Percentiles rank a stretch among this genome's conserved stretches.
These are phyloP conservation scores for Prinsepia uniflora DNA, from an alignment of 306 rosid species.

Conservation along the genomic window DNA sequence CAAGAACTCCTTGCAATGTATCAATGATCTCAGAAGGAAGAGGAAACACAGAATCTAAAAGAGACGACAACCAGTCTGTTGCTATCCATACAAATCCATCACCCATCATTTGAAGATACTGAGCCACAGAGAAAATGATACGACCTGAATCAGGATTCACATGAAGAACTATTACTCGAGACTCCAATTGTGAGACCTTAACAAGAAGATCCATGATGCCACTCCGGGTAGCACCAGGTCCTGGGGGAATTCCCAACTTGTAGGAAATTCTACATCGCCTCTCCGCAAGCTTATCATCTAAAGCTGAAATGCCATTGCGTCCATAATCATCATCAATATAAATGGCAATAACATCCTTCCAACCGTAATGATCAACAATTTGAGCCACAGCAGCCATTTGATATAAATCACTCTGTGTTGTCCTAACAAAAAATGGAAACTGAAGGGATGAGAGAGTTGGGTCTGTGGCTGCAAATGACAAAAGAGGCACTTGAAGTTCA, in stretches of 20 bases:
- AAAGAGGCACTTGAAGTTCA: conserved; percentile 76
- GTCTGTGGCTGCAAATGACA: conserved; percentile 91
- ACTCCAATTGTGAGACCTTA: conserved; percentile 67
- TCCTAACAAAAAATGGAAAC: conserved; percentile 81
- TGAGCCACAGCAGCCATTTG: conserved; percentile 91
- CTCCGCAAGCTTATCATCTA: conserved; percentile 60
- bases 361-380: conserved; percentile 59
- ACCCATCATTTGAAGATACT: conserved; percentile 72
- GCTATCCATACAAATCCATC: conserved; percentile 92
- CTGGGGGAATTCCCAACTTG: conserved; percentile 60
- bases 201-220: conserved; percentile 66
- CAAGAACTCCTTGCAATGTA: conserved; percentile 68
- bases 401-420: conserved; percentile 67
- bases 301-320: conserved; percentile 65
- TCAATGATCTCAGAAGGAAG: conserved; percentile 46
- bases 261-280: conserved; percentile 70
- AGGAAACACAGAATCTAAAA: conserved; percentile 55
- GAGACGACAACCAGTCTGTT: conserved; percentile 84
- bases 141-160: conserved; percentile 68
- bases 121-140: conserved; percentile 59
- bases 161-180: conserved; percentile 82
- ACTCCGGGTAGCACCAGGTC: conserved; percentile 27
- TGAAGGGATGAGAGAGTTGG: conserved; percentile 84
- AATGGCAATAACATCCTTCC: conserved; percentile 80
- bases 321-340: conserved; percentile 84